phyloP scores from a whole-genome alignment of 1,284 basidiomycete genomes.

The Macrocystidia cucumis region DNA sequence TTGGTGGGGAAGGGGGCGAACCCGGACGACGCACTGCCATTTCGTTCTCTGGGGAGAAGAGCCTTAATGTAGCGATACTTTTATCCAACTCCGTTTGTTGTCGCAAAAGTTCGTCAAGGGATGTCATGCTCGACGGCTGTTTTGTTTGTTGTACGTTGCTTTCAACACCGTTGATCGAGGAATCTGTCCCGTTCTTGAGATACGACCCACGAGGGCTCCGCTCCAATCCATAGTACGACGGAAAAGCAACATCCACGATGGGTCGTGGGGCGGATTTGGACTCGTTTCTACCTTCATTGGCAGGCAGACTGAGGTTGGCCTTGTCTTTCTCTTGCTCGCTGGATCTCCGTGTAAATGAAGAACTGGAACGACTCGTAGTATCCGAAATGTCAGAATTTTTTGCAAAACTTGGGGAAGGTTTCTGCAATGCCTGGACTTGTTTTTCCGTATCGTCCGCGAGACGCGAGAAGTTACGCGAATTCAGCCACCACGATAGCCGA shows the following conservation, averaged over 20 bases:
- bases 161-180: slow-evolving; percentile 41
- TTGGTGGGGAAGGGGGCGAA: slow-evolving; percentile 1
- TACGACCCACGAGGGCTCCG: slow-evolving; percentile 10
- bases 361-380: too few species aligned
- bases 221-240: slow-evolving; percentile 31
- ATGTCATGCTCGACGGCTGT: slow-evolving; percentile 11
- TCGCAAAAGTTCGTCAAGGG: slow-evolving; percentile 46
- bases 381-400: too few species aligned
- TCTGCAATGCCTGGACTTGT: neutral
- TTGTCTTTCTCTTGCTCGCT: too few species aligned
- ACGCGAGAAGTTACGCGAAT: slow-evolving; percentile 15
- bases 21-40: slow-evolving; percentile 4
- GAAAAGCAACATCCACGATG: slow-evolving; percentile 22
- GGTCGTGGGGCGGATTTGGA: slow-evolving; percentile 8
- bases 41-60: slow-evolving; percentile 26
- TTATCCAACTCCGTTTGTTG: slow-evolving; percentile 60
- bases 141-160: slow-evolving; percentile 14
- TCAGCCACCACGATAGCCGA: slow-evolving; percentile 26
- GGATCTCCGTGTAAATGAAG: too few species aligned
- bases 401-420: too few species aligned
- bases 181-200: slow-evolving; percentile 20
- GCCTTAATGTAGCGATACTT: slow-evolving; percentile 49
- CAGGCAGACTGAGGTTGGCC: too few species aligned
- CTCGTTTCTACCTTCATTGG: neutral
- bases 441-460: slow-evolving; percentile 19